Evolutionary conservation across 2,329 filamentous ascomycete species (phyloP).

Genomic region (Colletotrichum eleusines): DNA sequence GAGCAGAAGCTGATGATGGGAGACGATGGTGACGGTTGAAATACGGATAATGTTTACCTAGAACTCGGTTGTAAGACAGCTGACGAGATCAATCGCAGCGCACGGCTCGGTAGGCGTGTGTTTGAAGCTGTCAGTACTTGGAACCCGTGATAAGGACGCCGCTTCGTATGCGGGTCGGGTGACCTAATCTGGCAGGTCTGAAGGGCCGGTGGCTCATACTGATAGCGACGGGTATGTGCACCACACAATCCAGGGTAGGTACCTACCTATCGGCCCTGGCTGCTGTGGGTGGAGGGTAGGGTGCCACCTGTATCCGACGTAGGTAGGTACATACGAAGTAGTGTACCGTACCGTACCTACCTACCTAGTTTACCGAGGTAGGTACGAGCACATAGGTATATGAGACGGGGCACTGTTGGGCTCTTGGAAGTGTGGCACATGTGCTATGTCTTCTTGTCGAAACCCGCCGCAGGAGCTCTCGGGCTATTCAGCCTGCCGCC

Average conservation of each 20-base stretch:
- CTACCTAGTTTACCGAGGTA: neutral
- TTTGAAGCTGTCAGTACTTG: constrained; percentile 38
- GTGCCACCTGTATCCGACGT: no score
- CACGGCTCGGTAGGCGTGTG: constrained; percentile 35
- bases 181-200: constrained; percentile 42
- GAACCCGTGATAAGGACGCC: constrained; percentile 42
- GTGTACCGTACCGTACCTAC: neutral
- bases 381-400: neutral
- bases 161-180: constrained; percentile 39
- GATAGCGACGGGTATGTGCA: constrained; percentile 29
- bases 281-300: neutral
- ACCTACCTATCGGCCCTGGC: neutral
- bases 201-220: constrained; percentile 36
- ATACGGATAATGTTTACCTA: constrained; percentile 32
- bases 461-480: constrained; percentile 30
- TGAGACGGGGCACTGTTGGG: constrained; percentile 18
- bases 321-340: neutral
- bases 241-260: constrained; percentile 1
- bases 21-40: constrained; percentile 19
- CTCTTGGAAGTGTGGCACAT: constrained; percentile 6
- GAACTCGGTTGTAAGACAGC: constrained; percentile 35
- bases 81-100: constrained; percentile 42
- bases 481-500: constrained; percentile 14
- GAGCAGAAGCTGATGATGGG: constrained; percentile 1
- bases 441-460: constrained; percentile 27